Base-by-base conservation (phyloP, 768 basidiomycete species). In the Tulasnella calospora region DNA sequence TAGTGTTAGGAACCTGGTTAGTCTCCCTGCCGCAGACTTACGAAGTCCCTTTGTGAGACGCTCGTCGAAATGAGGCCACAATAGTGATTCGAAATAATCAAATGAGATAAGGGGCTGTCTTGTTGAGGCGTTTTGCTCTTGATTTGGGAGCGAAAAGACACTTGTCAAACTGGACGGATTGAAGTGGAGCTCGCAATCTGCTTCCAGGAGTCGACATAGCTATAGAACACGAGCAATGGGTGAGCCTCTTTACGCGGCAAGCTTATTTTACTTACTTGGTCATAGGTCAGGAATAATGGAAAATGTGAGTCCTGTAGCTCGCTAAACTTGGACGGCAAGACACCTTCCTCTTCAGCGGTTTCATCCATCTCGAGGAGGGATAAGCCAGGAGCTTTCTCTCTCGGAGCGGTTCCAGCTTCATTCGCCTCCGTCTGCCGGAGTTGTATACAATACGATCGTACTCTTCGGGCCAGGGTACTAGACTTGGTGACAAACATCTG, bases 261-360 rank as follows among this genome's bases (percentile, higher is more conserved):
- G 8, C n/a, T 9, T 67, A n/a, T 7, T 21, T 21, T 23, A 2
- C 87, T 70, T 79, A 91, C 92, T 72, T 86, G 85, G 81, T 92
- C 89, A 76, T 89, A 91, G 0, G 92, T 91, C 0, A 92, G 81
- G 79, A 93, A 93, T 55, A 93, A 82, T 0, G 92, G 92, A 76
- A 93, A 93, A 81, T 93, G 88, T 0, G 85, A 81, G 41, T 91
- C 90, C 61, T 85, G 82, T 17, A 93, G 84, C 12, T 87, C 85
- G 73, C 90, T 91, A 79, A 87, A 93, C 41, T 81, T 85, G 38
- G 80, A 74, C 1, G 92, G 92, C 8, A 91, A 84, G 79, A 87
- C 85, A 23, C 78, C 83, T 19, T 86, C 83, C 84, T 85, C 84
- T 74, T 83, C 82, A 1, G 79, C 82, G 69, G 87, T 83, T 41